Evolutionary conservation across 176 grass and related monocot species (phyloP), one percentile per base, ranked within the genome.

Genomic region (Bonia amplexicaulis): DNA sequence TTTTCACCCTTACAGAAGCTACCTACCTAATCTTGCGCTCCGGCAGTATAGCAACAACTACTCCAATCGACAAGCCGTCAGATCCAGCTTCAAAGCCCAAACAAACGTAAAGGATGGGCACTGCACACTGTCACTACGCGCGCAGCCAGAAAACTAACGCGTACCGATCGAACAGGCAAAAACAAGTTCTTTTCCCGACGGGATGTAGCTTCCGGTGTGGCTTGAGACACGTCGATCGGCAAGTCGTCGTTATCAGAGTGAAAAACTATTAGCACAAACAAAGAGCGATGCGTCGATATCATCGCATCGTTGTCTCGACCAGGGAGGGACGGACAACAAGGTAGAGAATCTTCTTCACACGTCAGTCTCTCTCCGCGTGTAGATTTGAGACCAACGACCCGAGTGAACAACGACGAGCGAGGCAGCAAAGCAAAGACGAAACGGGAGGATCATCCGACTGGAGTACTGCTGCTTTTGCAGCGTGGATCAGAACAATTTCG

Each of bases 331-430:
- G 9, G 46, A 66, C 47, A 19, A 25, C 9, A 26, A 8, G 0
- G 7, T 12, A 1, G 7, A 35, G 31, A 71, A 59, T 82, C 14
- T 31, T 71, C 51, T 19, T 25, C 42, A 23, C 65, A 47, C 49
- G 73, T 77, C 73, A 25, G 83, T 15, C 41, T 47, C 83, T 77
- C 73, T 27, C 26, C 84, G 84, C 84, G 74, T 86, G 75, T 19
- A 79, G 84, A 79, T 66, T 51, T 35, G 4, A 11, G 33, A 41
- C 12, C 10, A 0, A 10, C 44, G 1, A 49, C 9, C 23, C 44
- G 12, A 73, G 44, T 29, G 39, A 51, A 31, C 3, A 3, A 26
- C 11, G 23, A 26, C 59, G 59, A 63, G 1, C 31, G 31, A 3
- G 19, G 20, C 22, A 15, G 0, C 26, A 52, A 68, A 15, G 12